These are phyloP conservation scores for Leccinellum albellum DNA, from an alignment of 768 basidiomycete genomes.

Conservation along the genomic window DNA sequence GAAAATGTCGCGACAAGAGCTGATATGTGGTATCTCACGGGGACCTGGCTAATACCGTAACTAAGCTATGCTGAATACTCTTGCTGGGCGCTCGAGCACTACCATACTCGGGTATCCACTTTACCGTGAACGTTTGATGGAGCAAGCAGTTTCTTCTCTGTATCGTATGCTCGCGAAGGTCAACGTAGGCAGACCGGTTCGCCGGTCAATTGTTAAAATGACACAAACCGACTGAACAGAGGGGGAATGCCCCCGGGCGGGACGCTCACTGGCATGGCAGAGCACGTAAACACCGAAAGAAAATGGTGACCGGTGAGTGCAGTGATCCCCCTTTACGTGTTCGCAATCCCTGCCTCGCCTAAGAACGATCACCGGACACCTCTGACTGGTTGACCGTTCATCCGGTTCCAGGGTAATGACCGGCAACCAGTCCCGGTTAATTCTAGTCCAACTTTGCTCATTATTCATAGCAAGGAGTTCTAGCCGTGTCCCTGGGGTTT, in stretches of 20 bases:
- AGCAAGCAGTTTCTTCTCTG: neutral
- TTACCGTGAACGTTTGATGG: neutral
- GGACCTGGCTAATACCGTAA: too few species aligned
- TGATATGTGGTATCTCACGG: conserved; percentile 15
- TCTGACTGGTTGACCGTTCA: neutral
- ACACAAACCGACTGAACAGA: neutral
- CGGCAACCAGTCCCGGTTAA: neutral
- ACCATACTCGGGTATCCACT: neutral
- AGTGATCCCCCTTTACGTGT: neutral
- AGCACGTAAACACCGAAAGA: neutral
- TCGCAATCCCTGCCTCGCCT: neutral
- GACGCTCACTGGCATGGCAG: too few species aligned
- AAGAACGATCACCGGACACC: neutral
- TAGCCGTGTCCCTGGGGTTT: neutral
- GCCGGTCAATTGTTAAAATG: neutral
- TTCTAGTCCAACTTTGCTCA: neutral
- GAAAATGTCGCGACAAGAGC: conserved; percentile 5
- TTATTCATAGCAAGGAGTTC: neutral
- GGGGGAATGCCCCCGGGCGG: too few species aligned
- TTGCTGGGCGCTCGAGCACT: neutral
- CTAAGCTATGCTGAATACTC: neutral
- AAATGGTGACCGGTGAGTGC: neutral
- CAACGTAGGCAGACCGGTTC: too few species aligned
- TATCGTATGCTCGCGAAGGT: too few species aligned
- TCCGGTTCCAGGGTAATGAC: neutral